A percentile compares a stretch with the other conserved stretches of the same genome.
These are phyloP conservation scores for Viola pubescens DNA, from an alignment of 441 rosid genomes.

Conservation along the genomic window DNA sequence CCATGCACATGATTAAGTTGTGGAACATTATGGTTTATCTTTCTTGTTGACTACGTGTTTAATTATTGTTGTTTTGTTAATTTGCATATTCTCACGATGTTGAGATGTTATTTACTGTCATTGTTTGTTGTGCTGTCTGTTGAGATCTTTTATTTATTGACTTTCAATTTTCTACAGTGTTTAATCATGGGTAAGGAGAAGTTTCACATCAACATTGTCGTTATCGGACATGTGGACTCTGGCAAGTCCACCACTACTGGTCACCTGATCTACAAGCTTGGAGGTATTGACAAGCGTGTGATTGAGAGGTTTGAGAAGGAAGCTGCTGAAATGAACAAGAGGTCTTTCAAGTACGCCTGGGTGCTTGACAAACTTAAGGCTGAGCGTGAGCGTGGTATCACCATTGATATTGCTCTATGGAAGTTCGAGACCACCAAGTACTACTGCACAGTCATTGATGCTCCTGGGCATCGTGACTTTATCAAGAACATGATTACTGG, in stretches of 20 bases:
- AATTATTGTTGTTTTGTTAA: background rate
- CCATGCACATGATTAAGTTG: constrained; percentile 17
- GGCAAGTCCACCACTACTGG: constrained; percentile 45
- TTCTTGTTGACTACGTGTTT: background rate
- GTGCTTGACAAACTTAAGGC: constrained; percentile 46
- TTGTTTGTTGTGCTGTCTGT: background rate
- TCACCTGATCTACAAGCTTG: constrained; percentile 46
- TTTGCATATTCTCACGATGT: background rate
- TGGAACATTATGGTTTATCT: background rate
- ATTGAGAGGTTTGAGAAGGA: constrained; percentile 55
- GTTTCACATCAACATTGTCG: constrained; percentile 42
- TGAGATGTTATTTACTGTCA: too few relatives aligned
- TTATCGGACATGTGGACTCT: constrained; percentile 44
- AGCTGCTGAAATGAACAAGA: constrained; percentile 49
- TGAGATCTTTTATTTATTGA: background rate
- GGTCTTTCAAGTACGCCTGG: constrained; percentile 48
- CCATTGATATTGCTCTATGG: constrained; percentile 44
- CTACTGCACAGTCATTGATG: constrained; percentile 47
- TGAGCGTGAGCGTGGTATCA: constrained; percentile 47
- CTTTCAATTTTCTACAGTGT: constrained; percentile 17
- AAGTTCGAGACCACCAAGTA: constrained; percentile 44
- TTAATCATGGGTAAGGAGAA: constrained; percentile 48
- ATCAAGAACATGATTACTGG: constrained; percentile 52
- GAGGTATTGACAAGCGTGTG: constrained; percentile 54
- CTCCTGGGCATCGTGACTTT: constrained; percentile 45